Evolutionary conservation across 164 flowering plant genomes (phyloP).

Genomic region (Tetracentron sinense): DNA sequence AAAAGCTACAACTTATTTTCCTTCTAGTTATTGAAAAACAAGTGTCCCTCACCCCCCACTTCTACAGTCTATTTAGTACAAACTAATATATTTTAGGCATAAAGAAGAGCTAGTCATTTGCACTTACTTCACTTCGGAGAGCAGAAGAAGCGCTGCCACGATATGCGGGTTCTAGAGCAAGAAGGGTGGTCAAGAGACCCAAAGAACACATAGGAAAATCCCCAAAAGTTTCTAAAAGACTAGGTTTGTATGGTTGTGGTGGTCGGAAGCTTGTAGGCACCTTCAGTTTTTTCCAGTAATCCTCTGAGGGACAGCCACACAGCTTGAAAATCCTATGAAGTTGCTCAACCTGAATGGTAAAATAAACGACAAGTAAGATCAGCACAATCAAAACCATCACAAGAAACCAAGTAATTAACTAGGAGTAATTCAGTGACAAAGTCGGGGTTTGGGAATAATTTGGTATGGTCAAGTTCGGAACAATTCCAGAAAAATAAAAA

Average conservation of each 20-base stretch:
- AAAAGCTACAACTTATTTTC: too few relatives aligned
- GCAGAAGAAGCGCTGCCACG: conserved; percentile 60
- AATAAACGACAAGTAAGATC: not conserved
- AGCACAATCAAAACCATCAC: not conserved
- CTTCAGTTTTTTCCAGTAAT: conserved; percentile 56
- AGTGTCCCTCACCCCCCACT: too few relatives aligned
- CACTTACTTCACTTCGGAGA: conserved; percentile 49
- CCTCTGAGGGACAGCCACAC: conserved; percentile 76
- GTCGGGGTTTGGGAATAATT: too few relatives aligned
- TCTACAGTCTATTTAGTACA: too few relatives aligned
- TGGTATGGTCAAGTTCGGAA: too few relatives aligned
- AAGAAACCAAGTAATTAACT: not conserved
- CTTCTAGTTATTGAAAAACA: too few relatives aligned
- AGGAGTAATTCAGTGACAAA: too few relatives aligned
- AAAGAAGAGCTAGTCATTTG: too few relatives aligned
- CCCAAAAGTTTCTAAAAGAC: conserved; percentile 37
- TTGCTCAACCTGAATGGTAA: conserved; percentile 56
- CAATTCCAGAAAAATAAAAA: too few relatives aligned
- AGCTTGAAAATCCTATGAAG: conserved; percentile 67
- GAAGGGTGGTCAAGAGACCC: conserved; percentile 48
- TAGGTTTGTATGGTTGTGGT: conserved; percentile 50
- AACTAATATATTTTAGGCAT: too few relatives aligned
- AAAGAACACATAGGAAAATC: conserved; percentile 48
- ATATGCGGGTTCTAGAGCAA: conserved; percentile 51
- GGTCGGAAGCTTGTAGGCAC: conserved; percentile 49